Evolutionary conservation across 73 alveolate genomes (phyloP).

Genomic region (Stentor coeruleus): DNA sequence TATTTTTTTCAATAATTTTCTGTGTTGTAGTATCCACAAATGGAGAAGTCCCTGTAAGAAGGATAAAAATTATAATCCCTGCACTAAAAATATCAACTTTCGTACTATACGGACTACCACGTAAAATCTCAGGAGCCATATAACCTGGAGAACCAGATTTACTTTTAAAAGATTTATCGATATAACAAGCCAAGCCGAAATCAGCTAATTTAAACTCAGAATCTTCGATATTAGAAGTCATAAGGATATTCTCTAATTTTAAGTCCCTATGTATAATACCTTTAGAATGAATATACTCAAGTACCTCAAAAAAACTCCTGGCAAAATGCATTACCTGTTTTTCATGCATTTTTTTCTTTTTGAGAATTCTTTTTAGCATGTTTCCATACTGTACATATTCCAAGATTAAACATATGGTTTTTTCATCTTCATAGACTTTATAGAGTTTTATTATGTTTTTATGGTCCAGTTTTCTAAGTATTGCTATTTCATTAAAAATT

Average conservation of each 20-base stretch:
- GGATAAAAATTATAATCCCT: constrained; percentile 72
- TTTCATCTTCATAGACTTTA: constrained; percentile 67
- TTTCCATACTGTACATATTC: constrained; percentile 64
- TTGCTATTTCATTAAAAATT: constrained; percentile 53
- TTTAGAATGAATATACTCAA: neutral
- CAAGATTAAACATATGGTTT: constrained; percentile 51
- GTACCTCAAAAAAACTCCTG: constrained; percentile 36
- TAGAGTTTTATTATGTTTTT: constrained; percentile 64
- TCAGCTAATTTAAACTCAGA: constrained; percentile 26
- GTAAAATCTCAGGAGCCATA: constrained; percentile 81
- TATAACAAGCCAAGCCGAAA: constrained; percentile 1
- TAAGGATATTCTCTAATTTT: constrained; percentile 24
- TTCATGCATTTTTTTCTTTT: constrained; percentile 1
- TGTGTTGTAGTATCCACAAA: neutral
- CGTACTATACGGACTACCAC: constrained; percentile 60
- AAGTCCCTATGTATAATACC: constrained; percentile 16
- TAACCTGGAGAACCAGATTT: constrained; percentile 79
- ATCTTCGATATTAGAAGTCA: neutral
- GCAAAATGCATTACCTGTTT: constrained; percentile 10
- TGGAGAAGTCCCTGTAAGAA: constrained; percentile 50
- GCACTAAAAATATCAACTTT: constrained; percentile 72
- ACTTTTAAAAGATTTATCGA: neutral
- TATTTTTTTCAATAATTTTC: neutral
- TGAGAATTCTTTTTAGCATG: constrained; percentile 33
- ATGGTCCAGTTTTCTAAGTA: constrained; percentile 65